Percentiles rank a stretch among this genome's conserved stretches.
phyloP scores from a whole-genome alignment of 805 yeast genomes.

The Starmerella cellae region DNA sequence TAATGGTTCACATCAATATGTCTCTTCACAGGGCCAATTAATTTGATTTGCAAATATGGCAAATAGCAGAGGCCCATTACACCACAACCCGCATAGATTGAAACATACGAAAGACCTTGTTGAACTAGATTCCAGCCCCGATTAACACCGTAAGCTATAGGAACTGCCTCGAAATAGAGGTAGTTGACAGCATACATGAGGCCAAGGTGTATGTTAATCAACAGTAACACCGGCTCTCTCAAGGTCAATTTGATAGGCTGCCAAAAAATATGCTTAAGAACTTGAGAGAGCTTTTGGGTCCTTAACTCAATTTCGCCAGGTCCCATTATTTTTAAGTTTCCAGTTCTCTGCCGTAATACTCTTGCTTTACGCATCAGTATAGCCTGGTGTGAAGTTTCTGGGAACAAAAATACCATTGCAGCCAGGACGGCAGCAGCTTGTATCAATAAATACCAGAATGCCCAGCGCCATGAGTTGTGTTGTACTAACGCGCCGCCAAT shows the following conservation, averaged over 20 bases:
- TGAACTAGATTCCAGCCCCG: conserved; percentile 38
- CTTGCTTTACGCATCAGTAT: conserved; percentile 37
- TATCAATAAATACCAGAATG: conserved; percentile 39
- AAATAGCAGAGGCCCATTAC: conserved; percentile 26
- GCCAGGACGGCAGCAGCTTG: conserved; percentile 29
- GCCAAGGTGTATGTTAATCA: conserved; percentile 40
- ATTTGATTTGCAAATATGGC: conserved; percentile 5
- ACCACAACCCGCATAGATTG: conserved; percentile 35
- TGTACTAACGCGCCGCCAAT: conserved; percentile 40
- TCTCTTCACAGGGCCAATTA: conserved; percentile 5
- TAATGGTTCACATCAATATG: conserved; percentile 4
- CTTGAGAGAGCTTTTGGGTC: conserved; percentile 1
- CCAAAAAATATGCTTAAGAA: conserved; percentile 16
- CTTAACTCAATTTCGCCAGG: conserved; percentile 15
- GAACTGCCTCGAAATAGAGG: conserved; percentile 50
- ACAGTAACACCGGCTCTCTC: conserved; percentile 42
- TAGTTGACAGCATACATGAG: conserved; percentile 41
- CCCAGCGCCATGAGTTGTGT: conserved; percentile 39
- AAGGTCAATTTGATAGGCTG: conserved; percentile 36
- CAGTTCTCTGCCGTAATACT: conserved; percentile 35
- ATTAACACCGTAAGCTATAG: conserved; percentile 37
- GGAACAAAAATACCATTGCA: conserved; percentile 31
- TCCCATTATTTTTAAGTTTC: conserved; percentile 7
- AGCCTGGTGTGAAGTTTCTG: conserved; percentile 38
- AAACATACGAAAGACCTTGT: conserved; percentile 36